phyloP scores from a whole-genome alignment of 2,329 filamentous ascomycete genomes.

The Dactylellina haptotyla region DNA sequence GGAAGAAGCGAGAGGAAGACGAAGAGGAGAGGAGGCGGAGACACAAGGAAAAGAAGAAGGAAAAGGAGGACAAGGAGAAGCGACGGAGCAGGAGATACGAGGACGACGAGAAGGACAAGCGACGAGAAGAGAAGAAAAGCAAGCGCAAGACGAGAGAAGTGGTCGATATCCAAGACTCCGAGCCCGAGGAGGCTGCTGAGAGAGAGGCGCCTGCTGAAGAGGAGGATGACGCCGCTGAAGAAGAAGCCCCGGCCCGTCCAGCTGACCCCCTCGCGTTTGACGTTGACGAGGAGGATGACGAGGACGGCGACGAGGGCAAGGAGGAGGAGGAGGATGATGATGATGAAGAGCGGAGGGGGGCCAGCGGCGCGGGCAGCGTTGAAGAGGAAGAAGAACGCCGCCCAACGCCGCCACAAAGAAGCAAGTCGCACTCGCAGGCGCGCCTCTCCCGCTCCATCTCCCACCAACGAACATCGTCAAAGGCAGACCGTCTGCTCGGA shows the following conservation, averaged over 20 bases:
- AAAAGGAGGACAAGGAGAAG: slow-evolving; percentile 36
- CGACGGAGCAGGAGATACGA: slow-evolving; percentile 28
- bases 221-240: slow-evolving; percentile 16
- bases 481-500: slow-evolving; percentile 46
- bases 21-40: slow-evolving; percentile 42
- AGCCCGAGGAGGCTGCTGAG: slow-evolving; percentile 21
- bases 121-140: slow-evolving; percentile 30
- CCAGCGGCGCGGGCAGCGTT: background rate
- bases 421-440: slow-evolving; percentile 31
- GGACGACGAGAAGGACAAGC: slow-evolving; percentile 39
- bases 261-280: slow-evolving; percentile 32
- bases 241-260: slow-evolving; percentile 8
- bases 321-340: slow-evolving; percentile 10
- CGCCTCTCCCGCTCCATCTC: slow-evolving; percentile 9
- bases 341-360: slow-evolving; percentile 4
- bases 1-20: slow-evolving; percentile 46
- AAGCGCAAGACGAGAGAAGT: slow-evolving; percentile 7
- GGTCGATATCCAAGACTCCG: slow-evolving; percentile 12
- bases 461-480: slow-evolving; percentile 23
- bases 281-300: slow-evolving; percentile 33
- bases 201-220: slow-evolving; percentile 11
- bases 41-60: slow-evolving; percentile 44
- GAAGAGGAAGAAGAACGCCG: slow-evolving; percentile 14
- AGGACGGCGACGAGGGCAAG: slow-evolving; percentile 19
- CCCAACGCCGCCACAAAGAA: slow-evolving; percentile 14